These are phyloP conservation scores for Erythrophleum fordii DNA, from an alignment of 306 rosid species.

Conservation along the genomic window DNA sequence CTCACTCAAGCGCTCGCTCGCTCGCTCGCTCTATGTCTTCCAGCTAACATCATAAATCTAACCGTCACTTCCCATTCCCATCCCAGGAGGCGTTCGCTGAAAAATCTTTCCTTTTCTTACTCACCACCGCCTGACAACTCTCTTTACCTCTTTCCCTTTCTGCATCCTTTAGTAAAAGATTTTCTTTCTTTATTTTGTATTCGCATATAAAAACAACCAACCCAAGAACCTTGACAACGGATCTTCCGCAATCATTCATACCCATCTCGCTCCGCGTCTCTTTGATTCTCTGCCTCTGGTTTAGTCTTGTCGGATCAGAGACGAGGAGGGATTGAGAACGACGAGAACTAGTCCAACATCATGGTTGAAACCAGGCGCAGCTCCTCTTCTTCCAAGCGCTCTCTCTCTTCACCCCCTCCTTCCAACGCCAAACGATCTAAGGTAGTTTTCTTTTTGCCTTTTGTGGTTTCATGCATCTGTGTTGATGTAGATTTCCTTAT, in stretches of 20 bases:
- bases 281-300: slow-evolving; percentile 31
- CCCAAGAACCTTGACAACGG: slow-evolving; percentile 24
- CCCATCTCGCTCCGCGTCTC: background rate
- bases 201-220: slow-evolving; percentile 11
- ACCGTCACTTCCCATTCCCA: background rate
- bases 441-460: slow-evolving; percentile 47
- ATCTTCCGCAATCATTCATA: slow-evolving; percentile 42
- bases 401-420: slow-evolving; percentile 73
- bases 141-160: background rate
- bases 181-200: background rate
- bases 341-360: slow-evolving; percentile 30
- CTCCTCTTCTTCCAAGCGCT: slow-evolving; percentile 80
- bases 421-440: slow-evolving; percentile 79
- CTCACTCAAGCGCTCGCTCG: background rate
- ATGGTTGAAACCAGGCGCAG: slow-evolving; percentile 98
- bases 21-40: background rate
- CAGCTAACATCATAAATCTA: background rate
- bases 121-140: slow-evolving; percentile 14
- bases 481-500: background rate
- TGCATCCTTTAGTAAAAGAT: background rate
- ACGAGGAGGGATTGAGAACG: slow-evolving; percentile 13
- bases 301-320: slow-evolving; percentile 57
- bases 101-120: slow-evolving; percentile 1
- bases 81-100: background rate
- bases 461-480: background rate